Evolutionary conservation across 140 eudicot species (phyloP).

Genomic region (Flaveria floridana): DNA sequence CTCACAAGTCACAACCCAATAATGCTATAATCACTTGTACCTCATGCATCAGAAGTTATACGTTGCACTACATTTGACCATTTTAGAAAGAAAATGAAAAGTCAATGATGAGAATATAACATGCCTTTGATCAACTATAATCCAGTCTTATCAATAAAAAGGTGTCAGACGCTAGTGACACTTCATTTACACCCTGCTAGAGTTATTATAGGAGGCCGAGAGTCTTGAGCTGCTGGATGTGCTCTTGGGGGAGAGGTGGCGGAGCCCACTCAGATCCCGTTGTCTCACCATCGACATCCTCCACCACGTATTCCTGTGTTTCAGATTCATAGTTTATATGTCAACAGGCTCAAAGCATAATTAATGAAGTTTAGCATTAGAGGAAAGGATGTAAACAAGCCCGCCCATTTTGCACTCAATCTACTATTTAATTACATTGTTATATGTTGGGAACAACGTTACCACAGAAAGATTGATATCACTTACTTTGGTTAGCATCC

Average conservation of each 20-base stretch:
- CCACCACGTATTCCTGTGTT: constrained; percentile 85
- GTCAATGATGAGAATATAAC: constrained; percentile 22
- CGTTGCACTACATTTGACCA: constrained; percentile 23
- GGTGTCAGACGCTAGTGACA: constrained; percentile 6
- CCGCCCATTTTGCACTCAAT: not conserved
- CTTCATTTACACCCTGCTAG: constrained; percentile 23
- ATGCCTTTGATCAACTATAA: constrained; percentile 24
- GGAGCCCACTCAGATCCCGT: constrained; percentile 85
- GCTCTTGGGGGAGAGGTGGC: constrained; percentile 85
- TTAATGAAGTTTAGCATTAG: not conserved
- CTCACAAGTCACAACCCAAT: not conserved
- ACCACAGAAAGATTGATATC: not conserved
- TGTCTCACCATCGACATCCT: constrained; percentile 89
- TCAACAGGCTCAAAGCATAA: not conserved
- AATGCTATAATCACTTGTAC: constrained; percentile 25
- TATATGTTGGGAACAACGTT: not conserved
- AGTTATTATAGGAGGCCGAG: constrained; percentile 77
- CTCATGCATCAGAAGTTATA: constrained; percentile 24
- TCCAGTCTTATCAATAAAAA: constrained; percentile 28
- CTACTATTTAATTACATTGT: not conserved
- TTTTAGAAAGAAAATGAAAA: constrained; percentile 19
- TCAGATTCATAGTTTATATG: constrained; percentile 7
- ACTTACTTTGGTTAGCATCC: constrained; percentile 97
- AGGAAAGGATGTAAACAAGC: not conserved
- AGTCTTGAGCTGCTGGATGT: constrained; percentile 82